These are phyloP conservation scores for Curvularia spicifera DNA, from an alignment of 2,329 filamentous ascomycete species.

Conservation along the genomic window DNA sequence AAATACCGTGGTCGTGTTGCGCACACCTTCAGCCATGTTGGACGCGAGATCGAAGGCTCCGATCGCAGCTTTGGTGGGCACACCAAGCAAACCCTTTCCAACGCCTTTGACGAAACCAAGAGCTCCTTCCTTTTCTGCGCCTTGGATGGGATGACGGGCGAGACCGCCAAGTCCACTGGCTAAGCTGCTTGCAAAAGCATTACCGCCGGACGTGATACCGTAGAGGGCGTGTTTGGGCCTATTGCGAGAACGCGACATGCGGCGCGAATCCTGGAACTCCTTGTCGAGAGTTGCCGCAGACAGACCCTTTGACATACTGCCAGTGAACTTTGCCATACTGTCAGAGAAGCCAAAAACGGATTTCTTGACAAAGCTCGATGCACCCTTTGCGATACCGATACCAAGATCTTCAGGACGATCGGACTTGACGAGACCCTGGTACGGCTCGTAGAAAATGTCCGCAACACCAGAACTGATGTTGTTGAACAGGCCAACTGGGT, in stretches of 20 bases:
- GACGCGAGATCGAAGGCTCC: conserved; percentile 96
- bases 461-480: conserved; percentile 96
- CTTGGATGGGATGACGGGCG: conserved; percentile 90
- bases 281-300: conserved; percentile 96
- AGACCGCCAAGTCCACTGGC: conserved; percentile 93
- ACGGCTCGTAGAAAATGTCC: conserved; percentile 99
- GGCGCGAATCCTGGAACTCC: conserved; percentile 94
- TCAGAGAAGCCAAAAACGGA: conserved; percentile 97
- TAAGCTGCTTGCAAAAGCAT: conserved; percentile 89
- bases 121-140: conserved; percentile 92
- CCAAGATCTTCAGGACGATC: conserved; percentile 95
- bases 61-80: conserved; percentile 97
- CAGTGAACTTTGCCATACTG: conserved; percentile 97
- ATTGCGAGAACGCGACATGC: conserved; percentile 91
- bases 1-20: conserved; percentile 98
- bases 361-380: conserved; percentile 97
- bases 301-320: conserved; percentile 94
- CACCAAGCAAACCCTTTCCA: conserved; percentile 88
- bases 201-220: conserved; percentile 92
- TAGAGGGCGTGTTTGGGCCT: conserved; percentile 96
- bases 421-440: conserved; percentile 95
- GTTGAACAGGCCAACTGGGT: conserved; percentile 97
- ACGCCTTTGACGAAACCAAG: conserved; percentile 97
- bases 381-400: conserved; percentile 92
- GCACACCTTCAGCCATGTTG: conserved; percentile 95